Percentiles rank a stretch among this genome's conserved stretches.
These are phyloP conservation scores for Colletotrichum truncatum DNA, from an alignment of 2,329 filamentous ascomycete species.

Conservation along the genomic window DNA sequence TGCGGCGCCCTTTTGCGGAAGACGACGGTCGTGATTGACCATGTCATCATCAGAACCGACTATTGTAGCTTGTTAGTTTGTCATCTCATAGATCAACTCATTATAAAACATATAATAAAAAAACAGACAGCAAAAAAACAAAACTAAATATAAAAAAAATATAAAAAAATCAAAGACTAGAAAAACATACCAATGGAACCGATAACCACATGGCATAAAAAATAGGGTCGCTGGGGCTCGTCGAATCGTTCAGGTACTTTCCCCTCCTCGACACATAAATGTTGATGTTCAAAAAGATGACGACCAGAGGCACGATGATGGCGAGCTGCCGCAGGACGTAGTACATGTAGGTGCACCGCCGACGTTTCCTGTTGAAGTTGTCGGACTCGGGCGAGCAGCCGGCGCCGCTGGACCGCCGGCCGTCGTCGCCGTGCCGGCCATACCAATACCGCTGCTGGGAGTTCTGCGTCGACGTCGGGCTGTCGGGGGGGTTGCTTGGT, in stretches of 20 bases:
- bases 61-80: not conserved
- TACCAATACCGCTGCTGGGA: conserved; percentile 18
- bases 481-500: not conserved
- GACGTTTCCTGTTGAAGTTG: conserved; percentile 24
- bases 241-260: conserved; percentile 28
- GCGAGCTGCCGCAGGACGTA: conserved; percentile 48
- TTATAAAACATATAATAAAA: no score
- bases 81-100: no score
- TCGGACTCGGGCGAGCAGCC: conserved; percentile 19
- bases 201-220: conserved; percentile 30
- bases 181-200: conserved; percentile 20
- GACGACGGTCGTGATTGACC: conserved; percentile 21
- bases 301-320: conserved; percentile 42
- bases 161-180: no score
- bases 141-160: no score
- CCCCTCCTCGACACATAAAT: conserved; percentile 31
- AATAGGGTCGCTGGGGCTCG: conserved; percentile 26
- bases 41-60: conserved; percentile 11
- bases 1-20: conserved; percentile 13
- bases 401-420: not conserved
- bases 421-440: conserved; percentile 6
- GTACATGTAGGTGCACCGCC: conserved; percentile 46
- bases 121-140: no score
- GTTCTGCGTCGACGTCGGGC: conserved; percentile 5
- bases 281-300: conserved; percentile 31